Conservation (phyloP, 2,329 filamentous ascomycete genomes). For the Trichophyton verrucosum region DNA sequence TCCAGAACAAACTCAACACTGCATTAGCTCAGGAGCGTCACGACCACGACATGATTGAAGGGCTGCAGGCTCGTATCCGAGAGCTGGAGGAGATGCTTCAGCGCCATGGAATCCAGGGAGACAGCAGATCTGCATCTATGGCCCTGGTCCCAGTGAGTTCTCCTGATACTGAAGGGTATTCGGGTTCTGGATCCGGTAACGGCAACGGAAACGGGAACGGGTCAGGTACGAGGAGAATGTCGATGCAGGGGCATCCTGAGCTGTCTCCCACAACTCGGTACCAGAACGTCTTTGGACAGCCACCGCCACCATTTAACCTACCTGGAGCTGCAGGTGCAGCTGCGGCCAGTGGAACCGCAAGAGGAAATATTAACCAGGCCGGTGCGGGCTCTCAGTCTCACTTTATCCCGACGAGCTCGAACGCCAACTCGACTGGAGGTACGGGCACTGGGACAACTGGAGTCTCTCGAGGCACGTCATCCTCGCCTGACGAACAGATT, state of each 20-base stretch:
- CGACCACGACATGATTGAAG: slow-evolving; percentile 4
- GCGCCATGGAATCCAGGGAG: background rate
- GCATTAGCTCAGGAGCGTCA: slow-evolving; percentile 2
- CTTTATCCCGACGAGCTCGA: background rate
- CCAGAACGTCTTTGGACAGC: slow-evolving; percentile 12
- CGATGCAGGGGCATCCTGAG: background rate
- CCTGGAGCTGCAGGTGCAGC: background rate
- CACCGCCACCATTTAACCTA: slow-evolving; percentile 10
- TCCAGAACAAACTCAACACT: background rate
- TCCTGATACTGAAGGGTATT: background rate
- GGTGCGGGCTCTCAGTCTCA: background rate
- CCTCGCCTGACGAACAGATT: background rate
- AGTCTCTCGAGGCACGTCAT: background rate
- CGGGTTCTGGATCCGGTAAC: background rate
- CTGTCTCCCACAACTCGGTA: slow-evolving; percentile 1
- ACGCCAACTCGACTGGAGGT: background rate
- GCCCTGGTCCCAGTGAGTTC: background rate
- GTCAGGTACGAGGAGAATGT: background rate
- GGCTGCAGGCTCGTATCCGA: slow-evolving; percentile 4
- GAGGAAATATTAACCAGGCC: no score
- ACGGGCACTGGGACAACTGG: background rate
- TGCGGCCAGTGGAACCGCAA: background rate
- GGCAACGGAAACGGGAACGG: background rate
- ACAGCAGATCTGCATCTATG: background rate
- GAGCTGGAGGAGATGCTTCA: slow-evolving; percentile 3